phyloP scores from a whole-genome alignment of 371 early-diverging fungal species.

The Mortierella sp. region DNA sequence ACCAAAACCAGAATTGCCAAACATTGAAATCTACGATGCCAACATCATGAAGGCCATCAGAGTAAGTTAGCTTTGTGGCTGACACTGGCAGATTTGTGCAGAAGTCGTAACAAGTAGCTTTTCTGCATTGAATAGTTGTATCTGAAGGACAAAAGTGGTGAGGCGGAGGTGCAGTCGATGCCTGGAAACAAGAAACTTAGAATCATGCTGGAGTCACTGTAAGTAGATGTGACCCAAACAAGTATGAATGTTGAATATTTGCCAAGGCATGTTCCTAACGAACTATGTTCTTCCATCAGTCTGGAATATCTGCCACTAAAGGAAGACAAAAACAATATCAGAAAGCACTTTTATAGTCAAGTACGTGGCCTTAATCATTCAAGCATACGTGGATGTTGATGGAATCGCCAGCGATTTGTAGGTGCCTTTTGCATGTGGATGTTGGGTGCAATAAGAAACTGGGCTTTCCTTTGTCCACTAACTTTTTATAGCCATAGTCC shows the following conservation, averaged over 20 bases:
- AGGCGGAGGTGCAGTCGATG: constrained; percentile 24
- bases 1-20: constrained; percentile 19
- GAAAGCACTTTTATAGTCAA: constrained; percentile 23
- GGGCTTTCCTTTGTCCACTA: constrained; percentile 7
- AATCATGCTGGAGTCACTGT: constrained; percentile 34
- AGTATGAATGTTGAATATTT: constrained; percentile 7
- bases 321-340: constrained; percentile 17
- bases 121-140: constrained; percentile 20
- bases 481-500: constrained; percentile 17
- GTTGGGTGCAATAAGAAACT: constrained; percentile 1
- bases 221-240: constrained; percentile 13
- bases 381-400: constrained; percentile 16
- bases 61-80: constrained; percentile 17
- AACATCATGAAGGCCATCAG: constrained; percentile 30
- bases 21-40: constrained; percentile 18
- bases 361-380: constrained; percentile 16
- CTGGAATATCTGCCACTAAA: constrained; percentile 24
- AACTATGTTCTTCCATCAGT: constrained; percentile 6
- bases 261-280: constrained; percentile 3
- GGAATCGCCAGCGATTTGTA: constrained; percentile 24
- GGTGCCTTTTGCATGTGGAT: constrained; percentile 11
- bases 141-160: constrained; percentile 21
- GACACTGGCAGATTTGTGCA: constrained; percentile 4
- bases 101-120: not conserved
- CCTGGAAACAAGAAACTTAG: constrained; percentile 24